phyloP scores from a whole-genome alignment of 768 basidiomycete genomes.

The Cyathus striatus region DNA sequence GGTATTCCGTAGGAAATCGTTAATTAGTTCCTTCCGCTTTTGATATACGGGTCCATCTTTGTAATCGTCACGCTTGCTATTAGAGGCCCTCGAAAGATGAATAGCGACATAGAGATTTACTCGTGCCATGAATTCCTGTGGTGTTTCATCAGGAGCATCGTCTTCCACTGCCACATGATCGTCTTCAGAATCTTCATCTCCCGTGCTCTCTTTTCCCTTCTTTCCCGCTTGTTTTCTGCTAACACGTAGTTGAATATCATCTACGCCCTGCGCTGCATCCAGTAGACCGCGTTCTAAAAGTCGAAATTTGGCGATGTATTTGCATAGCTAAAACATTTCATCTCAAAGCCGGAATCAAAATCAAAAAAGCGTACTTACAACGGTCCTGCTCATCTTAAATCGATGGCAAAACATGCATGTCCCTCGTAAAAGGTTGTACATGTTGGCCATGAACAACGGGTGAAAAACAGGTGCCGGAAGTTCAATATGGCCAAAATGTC shows the following conservation, averaged over 20 bases:
- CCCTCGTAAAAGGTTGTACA: conserved; percentile 81
- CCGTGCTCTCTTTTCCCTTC: conserved; percentile 29
- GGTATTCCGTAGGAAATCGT: conserved; percentile 71
- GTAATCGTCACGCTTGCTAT: conserved; percentile 74
- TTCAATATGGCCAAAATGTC: conserved; percentile 98
- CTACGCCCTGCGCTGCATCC: conserved; percentile 72
- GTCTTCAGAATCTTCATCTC: conserved; percentile 30
- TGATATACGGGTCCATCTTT: conserved; percentile 89
- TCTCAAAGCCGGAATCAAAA: conserved; percentile 3
- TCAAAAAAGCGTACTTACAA: conserved; percentile 36
- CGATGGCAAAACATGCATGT: conserved; percentile 93
- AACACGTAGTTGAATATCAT: conserved; percentile 52
- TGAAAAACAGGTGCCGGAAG: conserved; percentile 94
- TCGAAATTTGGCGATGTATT: conserved; percentile 82
- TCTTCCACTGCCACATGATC: conserved; percentile 37
- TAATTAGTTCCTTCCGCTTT: conserved; percentile 75
- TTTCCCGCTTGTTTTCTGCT: conserved; percentile 21
- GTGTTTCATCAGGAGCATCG: conserved; percentile 49
- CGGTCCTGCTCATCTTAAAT: conserved; percentile 75
- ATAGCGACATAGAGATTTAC: conserved; percentile 63
- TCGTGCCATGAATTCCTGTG: conserved; percentile 55
- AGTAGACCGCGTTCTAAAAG: conserved; percentile 88
- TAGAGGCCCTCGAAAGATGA: conserved; percentile 40
- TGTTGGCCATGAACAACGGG: conserved; percentile 90
- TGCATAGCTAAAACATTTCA: conserved; percentile 51